These are phyloP conservation scores for Cryptococcus neoformans DNA, from an alignment of 1,284 basidiomycete genomes.

Conservation along the genomic window DNA sequence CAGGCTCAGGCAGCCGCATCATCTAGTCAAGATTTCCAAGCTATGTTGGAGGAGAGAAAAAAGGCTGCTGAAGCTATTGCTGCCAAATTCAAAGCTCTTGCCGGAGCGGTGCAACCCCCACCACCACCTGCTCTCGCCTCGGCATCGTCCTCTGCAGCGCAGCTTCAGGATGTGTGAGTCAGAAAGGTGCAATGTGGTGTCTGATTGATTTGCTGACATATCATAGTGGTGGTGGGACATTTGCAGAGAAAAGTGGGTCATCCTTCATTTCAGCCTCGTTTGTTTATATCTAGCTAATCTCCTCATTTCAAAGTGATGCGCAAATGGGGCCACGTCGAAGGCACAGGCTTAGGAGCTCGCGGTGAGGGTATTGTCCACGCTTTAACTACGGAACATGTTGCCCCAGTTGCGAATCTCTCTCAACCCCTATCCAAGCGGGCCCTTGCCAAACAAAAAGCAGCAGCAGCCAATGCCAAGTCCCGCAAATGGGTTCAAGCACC, in stretches of 20 bases:
- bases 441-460: constrained; percentile 36
- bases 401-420: constrained; percentile 19
- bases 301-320: constrained; percentile 38
- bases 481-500: constrained; percentile 37
- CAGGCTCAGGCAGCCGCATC: not conserved
- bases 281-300: constrained; percentile 61
- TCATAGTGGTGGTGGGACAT: constrained; percentile 24
- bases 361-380: constrained; percentile 84
- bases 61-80: constrained; percentile 79
- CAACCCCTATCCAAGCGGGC: constrained; percentile 35
- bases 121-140: not conserved
- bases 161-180: not conserved
- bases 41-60: constrained; percentile 55
- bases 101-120: constrained; percentile 1
- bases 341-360: constrained; percentile 79
- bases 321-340: constrained; percentile 92
- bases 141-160: no score
- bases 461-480: constrained; percentile 40
- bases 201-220: not conserved
- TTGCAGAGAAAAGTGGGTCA: constrained; percentile 44
- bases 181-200: no score
- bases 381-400: constrained; percentile 64
- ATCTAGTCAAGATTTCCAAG: constrained; percentile 20
- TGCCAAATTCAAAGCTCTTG: constrained; percentile 33
- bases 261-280: constrained; percentile 58